Base-by-base conservation (phyloP, 257 asterid species). In the Pogostemon cablin region DNA sequence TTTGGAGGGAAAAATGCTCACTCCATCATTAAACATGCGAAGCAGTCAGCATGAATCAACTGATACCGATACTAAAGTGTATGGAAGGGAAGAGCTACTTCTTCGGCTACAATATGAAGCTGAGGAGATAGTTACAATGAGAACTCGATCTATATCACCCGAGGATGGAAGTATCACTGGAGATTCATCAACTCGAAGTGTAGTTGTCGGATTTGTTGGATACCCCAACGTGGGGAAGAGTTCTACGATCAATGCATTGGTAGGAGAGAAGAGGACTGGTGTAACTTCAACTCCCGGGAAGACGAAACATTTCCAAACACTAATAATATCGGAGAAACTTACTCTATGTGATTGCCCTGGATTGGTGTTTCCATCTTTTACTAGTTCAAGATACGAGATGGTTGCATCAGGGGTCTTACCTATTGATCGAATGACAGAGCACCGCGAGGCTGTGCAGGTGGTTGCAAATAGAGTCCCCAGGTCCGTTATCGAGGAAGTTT, bases 141-240 rank as follows among this genome's bases (percentile, higher is more conserved):
- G 86, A 86, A 83, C 41, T 66, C 67, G 25, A 72, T 79, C 92
- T 8, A 75, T 46, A 47, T 77, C 83, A 55, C 71, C 84, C 55
- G 67, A 67, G 66, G 65, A 77, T 72, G 84, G 68, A 57, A 63
- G 60, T 59, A 47, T 38, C 62, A 49, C 47, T 6, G 81, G 52
- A 56, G 75, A 62, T 41, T 42, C 38, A 10, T 65, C 67, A 11
- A 34, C 84, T 17, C 81, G 65, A 34, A 68, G 81, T 65, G 99
- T 87, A 52, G 83, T 80, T 17, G 97, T 95, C 43, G 99, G 99
- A 53, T 95, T 95, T 67, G 99, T 95, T 9, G 99, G 99, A 42
- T 95, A 95, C 78, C 99, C 99, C 20, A 95, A 95, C 58, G 99
- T 95, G 0, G 99, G 99, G n/a, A 95, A 95, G 80, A 95, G 99